These are phyloP conservation scores for Cardamine occulta DNA, from an alignment of 345 rosid genomes.

Conservation along the genomic window DNA sequence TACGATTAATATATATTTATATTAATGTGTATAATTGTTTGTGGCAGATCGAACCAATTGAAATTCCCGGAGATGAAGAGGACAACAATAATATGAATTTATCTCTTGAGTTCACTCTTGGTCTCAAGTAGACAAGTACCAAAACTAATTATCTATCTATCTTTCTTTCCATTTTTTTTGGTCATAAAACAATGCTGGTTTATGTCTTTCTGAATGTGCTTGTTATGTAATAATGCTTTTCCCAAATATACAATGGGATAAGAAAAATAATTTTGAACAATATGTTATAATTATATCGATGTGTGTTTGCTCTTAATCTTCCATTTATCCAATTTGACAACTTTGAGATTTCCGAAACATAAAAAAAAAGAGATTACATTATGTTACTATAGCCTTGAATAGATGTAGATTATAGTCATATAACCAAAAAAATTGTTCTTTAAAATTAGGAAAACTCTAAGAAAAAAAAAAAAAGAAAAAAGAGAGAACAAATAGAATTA, in stretches of 20 bases:
- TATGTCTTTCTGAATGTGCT: slow-evolving; percentile 4
- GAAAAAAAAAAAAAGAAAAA: too few relatives aligned
- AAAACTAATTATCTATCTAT: not conserved
- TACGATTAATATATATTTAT: not conserved
- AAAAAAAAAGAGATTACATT: too few relatives aligned
- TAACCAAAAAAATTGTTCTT: too few relatives aligned
- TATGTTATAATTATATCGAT: not conserved
- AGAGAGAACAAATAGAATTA: too few relatives aligned
- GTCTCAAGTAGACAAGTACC: not conserved
- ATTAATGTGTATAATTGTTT: not conserved
- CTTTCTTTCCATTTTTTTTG: not conserved
- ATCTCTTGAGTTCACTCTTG: slow-evolving; percentile 13
- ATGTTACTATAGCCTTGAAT: not conserved
- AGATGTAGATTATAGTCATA: not conserved
- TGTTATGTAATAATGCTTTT: not conserved
- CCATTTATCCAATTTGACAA: too few relatives aligned
- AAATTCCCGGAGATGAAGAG: not conserved
- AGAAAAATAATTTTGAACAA: not conserved
- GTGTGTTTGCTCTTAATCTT: not conserved
- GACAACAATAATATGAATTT: not conserved
- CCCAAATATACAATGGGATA: not conserved
- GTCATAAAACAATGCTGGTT: not conserved
- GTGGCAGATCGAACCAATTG: not conserved
- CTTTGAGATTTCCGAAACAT: too few relatives aligned
- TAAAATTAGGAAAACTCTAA: not conserved